Base-by-base conservation (phyloP, 345 rosid species). In the Populus ilicifolia region DNA sequence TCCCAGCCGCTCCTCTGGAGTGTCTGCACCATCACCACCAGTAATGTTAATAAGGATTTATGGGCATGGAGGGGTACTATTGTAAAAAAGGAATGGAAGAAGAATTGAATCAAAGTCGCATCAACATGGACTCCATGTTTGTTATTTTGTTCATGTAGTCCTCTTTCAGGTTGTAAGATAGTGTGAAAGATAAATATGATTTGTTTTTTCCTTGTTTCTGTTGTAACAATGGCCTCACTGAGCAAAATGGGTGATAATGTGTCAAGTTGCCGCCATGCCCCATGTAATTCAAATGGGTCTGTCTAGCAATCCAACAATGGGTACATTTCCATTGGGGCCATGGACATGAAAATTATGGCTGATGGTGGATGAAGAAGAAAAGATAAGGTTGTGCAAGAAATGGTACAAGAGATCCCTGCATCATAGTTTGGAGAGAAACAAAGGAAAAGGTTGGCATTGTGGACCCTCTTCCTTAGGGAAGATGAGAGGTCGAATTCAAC, bases 11-110 rank as follows among this genome's bases (percentile, higher is more conserved):
- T 66, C 99, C 99, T 35, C 84, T 79, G 2, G 99, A 96, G 89
- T 96, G 99, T 74, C 86, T 77, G 79, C 99, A 94, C 85, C 99
- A 96, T 79, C 99, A 81, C 62, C 99, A 95, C 81, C 81, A 71
- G 71, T 25, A 9, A 8, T 23, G 13, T 10, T 2, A 3, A 1
- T 0, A 9, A 56, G 1, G 63, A 14, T 9, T 56, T 4, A 0
- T n/a, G 14, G 30, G 36, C 12, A 52, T 33, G 67, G 56, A 8
- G 33, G 62, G 20, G 59, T 13, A 5, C 43, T 27, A 18, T 14
- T 73, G 73, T 72, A 73, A 72, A 73, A 71, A 72, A 41, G 41
- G 18, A 36, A 16, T 11, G 30, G 16, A 10, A 44, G 5, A 18
- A 13, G 20, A 52, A 14, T 25, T 46, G 75, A 41, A 50, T 71